phyloP scores from a whole-genome alignment of 169 alveolate species.

The Cyclospora cayetanensis region DNA sequence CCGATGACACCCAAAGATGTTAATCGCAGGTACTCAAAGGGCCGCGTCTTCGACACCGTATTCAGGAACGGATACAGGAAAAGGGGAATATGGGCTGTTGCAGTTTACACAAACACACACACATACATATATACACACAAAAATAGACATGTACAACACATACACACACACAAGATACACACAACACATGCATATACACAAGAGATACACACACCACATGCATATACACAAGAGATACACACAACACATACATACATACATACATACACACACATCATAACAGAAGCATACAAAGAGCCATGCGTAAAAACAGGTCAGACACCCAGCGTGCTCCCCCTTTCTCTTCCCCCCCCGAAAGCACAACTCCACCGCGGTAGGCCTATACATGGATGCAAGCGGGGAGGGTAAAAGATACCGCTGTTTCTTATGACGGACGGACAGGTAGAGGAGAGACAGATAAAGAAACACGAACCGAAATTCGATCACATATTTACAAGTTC shows the following conservation, averaged over 20 bases:
- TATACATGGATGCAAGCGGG: no score
- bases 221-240: no score
- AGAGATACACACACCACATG: no score
- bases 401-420: not conserved
- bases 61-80: constrained; percentile 98
- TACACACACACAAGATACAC: no score
- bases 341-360: no score
- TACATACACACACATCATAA: not conserved
- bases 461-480: not conserved
- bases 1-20: constrained; percentile 99
- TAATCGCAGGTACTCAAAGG: constrained; percentile 97
- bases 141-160: no score
- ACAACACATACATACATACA: no score
- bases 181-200: no score
- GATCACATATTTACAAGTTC: not conserved
- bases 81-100: constrained; percentile 96
- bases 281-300: not conserved
- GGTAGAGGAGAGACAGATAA: not conserved
- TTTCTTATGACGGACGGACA: not conserved
- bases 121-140: no score
- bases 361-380: no score
- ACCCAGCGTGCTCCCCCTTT: no score
- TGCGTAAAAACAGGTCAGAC: not conserved
- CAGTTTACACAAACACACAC: no score
- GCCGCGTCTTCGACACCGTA: constrained; percentile 94